Base-by-base conservation (phyloP, 164 flowering plant species). In the Santalum album region DNA sequence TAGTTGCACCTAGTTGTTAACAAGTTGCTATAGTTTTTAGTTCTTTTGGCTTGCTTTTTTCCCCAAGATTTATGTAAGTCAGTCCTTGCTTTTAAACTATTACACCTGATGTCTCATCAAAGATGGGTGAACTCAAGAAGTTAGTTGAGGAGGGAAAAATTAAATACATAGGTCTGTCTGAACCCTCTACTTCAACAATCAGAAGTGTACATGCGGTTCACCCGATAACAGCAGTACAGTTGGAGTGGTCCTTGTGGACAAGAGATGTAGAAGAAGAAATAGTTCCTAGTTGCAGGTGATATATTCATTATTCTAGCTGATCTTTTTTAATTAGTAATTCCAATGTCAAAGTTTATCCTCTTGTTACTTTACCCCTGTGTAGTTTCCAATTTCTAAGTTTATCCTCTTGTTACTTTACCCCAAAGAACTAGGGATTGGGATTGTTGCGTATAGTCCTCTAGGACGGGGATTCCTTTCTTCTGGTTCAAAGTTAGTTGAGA, bases 181-280 rank as follows among this genome's bases (percentile, higher is more conserved):
- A 81, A 53, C 78, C 81, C 35, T 76, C 72, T n/a, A 75, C 81
- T 54, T 72, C 78, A 0, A 74, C 83, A n/a, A 81, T 78, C 27
- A 72, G 78, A 60, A 70, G 86, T 58, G 86, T 77, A 12, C 81
- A 81, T 59, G 78, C 81, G 35, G 78, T 78, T 52, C 83, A 81
- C 57, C 86, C 83, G 14, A 65, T 81, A 32, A 76, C 81, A 25
- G 86, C 80, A 15, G 75, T 81, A 42, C 83, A 81, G 64, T 36
- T 78, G 53, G 86, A 81, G 53, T 81, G 86, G 83, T 81, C 79
- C 26, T 60, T 76, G 66, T 73, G 79, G 78, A 26, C 78, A 7
- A 58, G 74, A 62, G 77, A 73, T 62, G 64, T 56, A 1, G 75
- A 69, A 61, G 68, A 61, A 60, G 69, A 68, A 7, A 66, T 64